phyloP scores from a whole-genome alignment of 441 rosid species.

The Erodium trifolium region DNA sequence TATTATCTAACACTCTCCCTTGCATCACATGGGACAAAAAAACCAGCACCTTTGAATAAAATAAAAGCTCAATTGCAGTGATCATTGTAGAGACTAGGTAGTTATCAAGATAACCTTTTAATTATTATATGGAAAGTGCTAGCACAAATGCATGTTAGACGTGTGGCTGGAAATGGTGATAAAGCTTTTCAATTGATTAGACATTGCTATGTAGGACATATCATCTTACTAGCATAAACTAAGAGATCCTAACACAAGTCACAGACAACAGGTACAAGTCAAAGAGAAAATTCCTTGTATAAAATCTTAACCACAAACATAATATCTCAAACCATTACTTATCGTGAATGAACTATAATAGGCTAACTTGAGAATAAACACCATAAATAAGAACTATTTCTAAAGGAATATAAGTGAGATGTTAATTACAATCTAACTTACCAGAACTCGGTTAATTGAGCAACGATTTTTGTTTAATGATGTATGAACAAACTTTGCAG shows the following conservation, averaged over 20 bases:
- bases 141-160: not conserved
- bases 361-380: not conserved
- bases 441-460: constrained; percentile 90
- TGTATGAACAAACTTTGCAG: constrained; percentile 92
- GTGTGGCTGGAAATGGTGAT: not conserved
- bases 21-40: constrained; percentile 4
- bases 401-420: constrained; percentile 5
- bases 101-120: not conserved
- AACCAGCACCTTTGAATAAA: not conserved
- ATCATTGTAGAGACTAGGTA: not conserved
- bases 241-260: not conserved
- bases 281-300: not conserved
- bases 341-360: not conserved
- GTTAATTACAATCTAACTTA: constrained; percentile 26
- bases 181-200: not conserved
- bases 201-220: not conserved
- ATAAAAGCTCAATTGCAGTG: not conserved
- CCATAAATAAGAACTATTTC: not conserved
- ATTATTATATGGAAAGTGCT: not conserved
- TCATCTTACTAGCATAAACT: not conserved
- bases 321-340: not conserved
- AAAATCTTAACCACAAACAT: not conserved
- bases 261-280: not conserved
- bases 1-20: not conserved
- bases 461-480: constrained; percentile 91